A percentile compares a stretch with the other conserved stretches of the same genome.
These are phyloP conservation scores for Leptographium galeiforme DNA, from an alignment of 2,329 filamentous ascomycete species.

Conservation along the genomic window DNA sequence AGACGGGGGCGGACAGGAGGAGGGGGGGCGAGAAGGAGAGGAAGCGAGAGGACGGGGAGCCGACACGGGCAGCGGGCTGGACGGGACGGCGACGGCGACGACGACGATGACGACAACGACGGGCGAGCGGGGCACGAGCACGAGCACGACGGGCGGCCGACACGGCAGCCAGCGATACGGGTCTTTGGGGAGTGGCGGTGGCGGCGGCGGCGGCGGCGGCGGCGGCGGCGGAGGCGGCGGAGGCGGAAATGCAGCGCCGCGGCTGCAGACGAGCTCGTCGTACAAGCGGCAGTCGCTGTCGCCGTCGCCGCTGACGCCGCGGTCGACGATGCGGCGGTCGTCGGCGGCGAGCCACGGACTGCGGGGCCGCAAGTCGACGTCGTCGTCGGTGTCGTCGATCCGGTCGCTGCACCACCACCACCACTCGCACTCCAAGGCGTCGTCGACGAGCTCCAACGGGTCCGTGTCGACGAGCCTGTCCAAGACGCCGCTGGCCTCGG, in stretches of 20 bases:
- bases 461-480: conserved; percentile 56
- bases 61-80: no score
- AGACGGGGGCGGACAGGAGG: not conserved
- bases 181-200: not conserved
- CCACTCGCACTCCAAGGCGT: conserved; percentile 85
- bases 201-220: conserved; percentile 1
- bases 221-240: conserved; percentile 1
- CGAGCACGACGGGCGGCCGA: not conserved
- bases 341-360: conserved; percentile 55
- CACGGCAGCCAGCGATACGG: not conserved
- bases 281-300: conserved; percentile 70
- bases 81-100: conserved; percentile 10
- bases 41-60: not conserved
- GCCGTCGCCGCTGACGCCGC: conserved; percentile 76
- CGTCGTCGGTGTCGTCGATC: conserved; percentile 85
- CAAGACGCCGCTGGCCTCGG: conserved; percentile 48
- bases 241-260: not conserved
- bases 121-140: conserved; percentile 1
- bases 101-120: conserved; percentile 11
- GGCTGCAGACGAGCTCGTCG: conserved; percentile 4
- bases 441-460: conserved; percentile 74
- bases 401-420: conserved; percentile 83
- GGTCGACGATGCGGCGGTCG: conserved; percentile 70
- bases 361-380: conserved; percentile 87
- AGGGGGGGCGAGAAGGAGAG: not conserved